phyloP scores from a whole-genome alignment of 805 yeast genomes.

The Candida insectalens region DNA sequence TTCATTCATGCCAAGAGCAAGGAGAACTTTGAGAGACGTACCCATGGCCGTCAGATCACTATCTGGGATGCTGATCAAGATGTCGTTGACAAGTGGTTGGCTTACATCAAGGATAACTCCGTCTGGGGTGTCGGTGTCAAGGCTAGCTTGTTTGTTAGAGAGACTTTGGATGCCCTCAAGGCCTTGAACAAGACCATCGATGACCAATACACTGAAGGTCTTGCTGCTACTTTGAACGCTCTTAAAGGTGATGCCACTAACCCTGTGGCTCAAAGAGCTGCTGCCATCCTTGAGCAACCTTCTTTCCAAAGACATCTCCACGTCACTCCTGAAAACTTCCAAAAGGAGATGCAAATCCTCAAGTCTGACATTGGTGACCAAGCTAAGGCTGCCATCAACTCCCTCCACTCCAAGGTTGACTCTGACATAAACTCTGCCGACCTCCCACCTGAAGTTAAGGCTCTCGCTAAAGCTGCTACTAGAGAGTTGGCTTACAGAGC shows the following conservation, averaged over 20 bases:
- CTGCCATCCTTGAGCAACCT: conserved; percentile 62
- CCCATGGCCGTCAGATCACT: conserved; percentile 62
- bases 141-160: conserved; percentile 53
- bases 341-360: too few relatives aligned
- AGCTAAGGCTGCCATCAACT: too few relatives aligned
- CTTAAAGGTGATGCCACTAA: conserved; percentile 14
- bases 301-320: conserved; percentile 56
- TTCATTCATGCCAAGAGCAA: conserved; percentile 91
- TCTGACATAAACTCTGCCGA: too few relatives aligned
- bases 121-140: conserved; percentile 77
- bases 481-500: too few relatives aligned
- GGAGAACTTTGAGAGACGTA: conserved; percentile 86
- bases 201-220: conserved; percentile 16
- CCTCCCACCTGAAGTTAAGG: too few relatives aligned
- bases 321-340: too few relatives aligned
- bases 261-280: conserved; percentile 56
- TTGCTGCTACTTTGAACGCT: conserved; percentile 15
- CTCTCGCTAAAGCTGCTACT: too few relatives aligned
- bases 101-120: conserved; percentile 68
- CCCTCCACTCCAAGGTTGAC: too few relatives aligned
- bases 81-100: conserved; percentile 71
- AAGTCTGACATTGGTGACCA: too few relatives aligned
- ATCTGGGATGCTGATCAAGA: conserved; percentile 84
- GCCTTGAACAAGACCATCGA: conserved; percentile 15
- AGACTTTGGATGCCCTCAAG: conserved; percentile 27